phyloP scores from a whole-genome alignment of 108 stramenopile genomes.

The Schizochytrium sp. region DNA sequence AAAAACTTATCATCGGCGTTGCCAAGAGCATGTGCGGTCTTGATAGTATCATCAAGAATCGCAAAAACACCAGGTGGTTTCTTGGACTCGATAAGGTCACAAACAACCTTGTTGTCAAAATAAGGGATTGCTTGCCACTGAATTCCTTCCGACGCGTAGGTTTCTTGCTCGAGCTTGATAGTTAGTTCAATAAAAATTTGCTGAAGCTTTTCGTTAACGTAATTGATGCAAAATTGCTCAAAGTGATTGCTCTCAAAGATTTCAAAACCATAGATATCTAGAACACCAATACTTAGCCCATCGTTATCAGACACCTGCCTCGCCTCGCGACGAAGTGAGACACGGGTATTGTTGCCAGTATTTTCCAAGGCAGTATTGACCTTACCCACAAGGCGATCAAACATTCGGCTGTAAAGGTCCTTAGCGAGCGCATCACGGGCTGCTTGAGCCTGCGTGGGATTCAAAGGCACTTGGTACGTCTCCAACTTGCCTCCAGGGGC shows the following conservation, averaged over 20 bases:
- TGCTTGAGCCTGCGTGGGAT: slow-evolving; percentile 84
- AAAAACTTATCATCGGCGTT: slow-evolving; percentile 66
- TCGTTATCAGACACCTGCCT: slow-evolving; percentile 52
- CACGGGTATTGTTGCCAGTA: background rate
- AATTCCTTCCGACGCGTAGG: slow-evolving; percentile 79
- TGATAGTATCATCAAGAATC: slow-evolving; percentile 84
- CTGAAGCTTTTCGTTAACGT: slow-evolving; percentile 82
- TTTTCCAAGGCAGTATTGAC: slow-evolving; percentile 88
- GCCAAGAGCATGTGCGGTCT: slow-evolving; percentile 71
- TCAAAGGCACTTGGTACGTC: slow-evolving; percentile 77
- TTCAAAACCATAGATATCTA: slow-evolving; percentile 77
- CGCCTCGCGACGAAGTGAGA: slow-evolving; percentile 66
- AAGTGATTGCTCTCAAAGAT: slow-evolving; percentile 75
- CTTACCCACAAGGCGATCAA: slow-evolving; percentile 87
- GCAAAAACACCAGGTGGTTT: slow-evolving; percentile 79
- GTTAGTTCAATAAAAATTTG: slow-evolving; percentile 80
- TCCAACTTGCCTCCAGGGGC: slow-evolving; percentile 71
- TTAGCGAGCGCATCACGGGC: slow-evolving; percentile 95
- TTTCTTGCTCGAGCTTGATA: slow-evolving; percentile 79
- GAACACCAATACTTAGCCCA: slow-evolving; percentile 66
- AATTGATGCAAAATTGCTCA: slow-evolving; percentile 79
- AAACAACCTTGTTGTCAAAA: slow-evolving; percentile 88
- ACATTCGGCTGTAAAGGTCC: slow-evolving; percentile 91
- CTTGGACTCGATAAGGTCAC: slow-evolving; percentile 85
- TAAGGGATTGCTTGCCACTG: slow-evolving; percentile 77